Evolutionary conservation across 2,329 filamentous ascomycete species (phyloP), one percentile per base, ranked within the genome.

Genomic region (Curvularia sp.): DNA sequence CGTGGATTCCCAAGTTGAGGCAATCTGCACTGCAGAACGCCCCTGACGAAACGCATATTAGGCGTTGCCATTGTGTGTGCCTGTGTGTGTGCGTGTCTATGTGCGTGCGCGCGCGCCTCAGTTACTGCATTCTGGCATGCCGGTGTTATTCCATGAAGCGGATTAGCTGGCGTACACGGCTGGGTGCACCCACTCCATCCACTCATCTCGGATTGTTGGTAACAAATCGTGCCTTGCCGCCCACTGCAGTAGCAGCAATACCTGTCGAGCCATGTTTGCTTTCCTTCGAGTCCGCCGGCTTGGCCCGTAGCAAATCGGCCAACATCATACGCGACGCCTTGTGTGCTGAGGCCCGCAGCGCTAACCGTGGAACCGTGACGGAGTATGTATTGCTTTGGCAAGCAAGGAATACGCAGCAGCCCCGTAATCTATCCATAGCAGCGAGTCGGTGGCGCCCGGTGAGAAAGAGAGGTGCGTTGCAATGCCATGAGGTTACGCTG

Each of bases 11-110:
- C 71, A 71, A 69, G 69, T 73, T 69, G 73, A 77, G 68, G 74
- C 73, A 76, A 66, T 71, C 70, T 74, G 72, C 72, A 76, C 73
- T 68, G 69, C 73, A 75, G 66, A 61, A 57, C 69, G 66, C 64
- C 71, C 72, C 73, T 69, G 68, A 72, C 73, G 68, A 76, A 74
- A 76, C 73, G 73, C 73, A 69, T 68, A 70, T 73, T 63, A 56
- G 61, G 56, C 55, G 6, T n/a, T 60, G 39, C 38, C 38, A 12
- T 10, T 7, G 5, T 25, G 23, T 18, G 23, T 1, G 15, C 7
- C 3, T 25, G 3, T 28, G 23, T 19, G 18, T 21, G 38, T 41
- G 38, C 21, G 18, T 21, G 8, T 21, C 18, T 23, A 12, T 25
- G 18, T 25, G 6, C 7, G 19, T 6, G 21, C 51, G 64, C 61